These are phyloP conservation scores for Odontarrhena argentea DNA, from an alignment of 345 rosid genomes.

Conservation along the genomic window DNA sequence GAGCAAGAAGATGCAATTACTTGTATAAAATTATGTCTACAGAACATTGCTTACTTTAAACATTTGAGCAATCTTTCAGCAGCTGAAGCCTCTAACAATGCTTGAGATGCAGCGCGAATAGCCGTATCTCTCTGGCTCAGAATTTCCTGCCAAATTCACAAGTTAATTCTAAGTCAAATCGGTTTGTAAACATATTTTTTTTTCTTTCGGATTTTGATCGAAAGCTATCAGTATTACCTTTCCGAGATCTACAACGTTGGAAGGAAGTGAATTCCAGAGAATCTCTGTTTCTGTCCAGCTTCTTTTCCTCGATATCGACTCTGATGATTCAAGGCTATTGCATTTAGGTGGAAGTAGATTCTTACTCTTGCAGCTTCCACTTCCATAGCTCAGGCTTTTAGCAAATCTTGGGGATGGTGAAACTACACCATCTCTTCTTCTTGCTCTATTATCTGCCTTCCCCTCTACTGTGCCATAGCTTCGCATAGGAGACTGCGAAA, in stretches of 20 bases:
- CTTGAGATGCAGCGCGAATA: constrained; percentile 55
- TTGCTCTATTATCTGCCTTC: constrained; percentile 35
- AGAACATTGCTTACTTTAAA: constrained; percentile 45
- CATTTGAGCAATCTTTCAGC: constrained; percentile 68
- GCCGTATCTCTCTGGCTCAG: constrained; percentile 58
- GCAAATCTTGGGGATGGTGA: constrained; percentile 38
- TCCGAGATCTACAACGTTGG: constrained; percentile 57
- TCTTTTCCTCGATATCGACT: constrained; percentile 37
- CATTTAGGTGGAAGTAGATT: constrained; percentile 35
- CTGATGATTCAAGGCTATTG: constrained; percentile 28
- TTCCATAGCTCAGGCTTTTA: constrained; percentile 36
- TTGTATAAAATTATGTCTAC: neutral
- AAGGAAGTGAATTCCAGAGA: constrained; percentile 61
- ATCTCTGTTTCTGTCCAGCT: constrained; percentile 43
- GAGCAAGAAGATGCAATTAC: constrained; percentile 16
- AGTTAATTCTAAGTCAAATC: neutral
- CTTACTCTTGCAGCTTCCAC: constrained; percentile 31
- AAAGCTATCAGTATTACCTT: constrained; percentile 45
- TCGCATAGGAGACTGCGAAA: constrained; percentile 31
- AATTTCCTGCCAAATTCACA: constrained; percentile 48
- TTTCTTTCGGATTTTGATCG: neutral
- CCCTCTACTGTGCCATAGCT: constrained; percentile 43
- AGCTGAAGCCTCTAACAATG: constrained; percentile 70
- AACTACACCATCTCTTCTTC: constrained; percentile 41
- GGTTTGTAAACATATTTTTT: neutral